These are phyloP conservation scores for Russula earlei DNA, from an alignment of 768 basidiomycete genomes.

Conservation along the genomic window DNA sequence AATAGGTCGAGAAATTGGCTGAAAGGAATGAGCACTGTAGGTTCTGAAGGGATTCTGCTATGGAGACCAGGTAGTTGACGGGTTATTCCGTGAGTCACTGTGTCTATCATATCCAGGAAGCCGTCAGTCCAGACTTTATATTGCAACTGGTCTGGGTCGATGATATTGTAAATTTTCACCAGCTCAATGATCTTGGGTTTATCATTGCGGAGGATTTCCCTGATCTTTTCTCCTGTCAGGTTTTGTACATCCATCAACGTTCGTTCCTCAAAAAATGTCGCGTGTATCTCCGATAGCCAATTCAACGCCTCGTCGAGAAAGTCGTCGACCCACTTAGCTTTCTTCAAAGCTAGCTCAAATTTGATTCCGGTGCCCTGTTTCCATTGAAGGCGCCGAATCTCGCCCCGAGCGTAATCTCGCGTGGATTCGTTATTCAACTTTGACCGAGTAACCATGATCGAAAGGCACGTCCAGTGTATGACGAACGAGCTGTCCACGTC, in stretches of 20 bases:
- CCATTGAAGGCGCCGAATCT: too few species aligned
- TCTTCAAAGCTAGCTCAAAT: not conserved
- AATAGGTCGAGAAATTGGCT: not conserved
- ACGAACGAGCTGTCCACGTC: not conserved
- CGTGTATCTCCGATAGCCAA: not conserved
- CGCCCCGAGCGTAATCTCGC: too few species aligned
- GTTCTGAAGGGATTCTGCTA: not conserved
- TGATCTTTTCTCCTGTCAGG: not conserved
- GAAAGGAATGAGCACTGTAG: not conserved
- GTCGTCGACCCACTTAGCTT: not conserved
- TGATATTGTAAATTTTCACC: not conserved
- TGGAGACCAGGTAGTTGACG: not conserved
- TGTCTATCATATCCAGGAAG: not conserved
- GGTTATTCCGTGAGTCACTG: not conserved
- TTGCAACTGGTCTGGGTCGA: too few species aligned
- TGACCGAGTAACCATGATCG: constrained; percentile 5
- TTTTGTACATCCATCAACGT: not conserved
- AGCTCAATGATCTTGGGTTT: not conserved
- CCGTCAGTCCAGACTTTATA: not conserved
- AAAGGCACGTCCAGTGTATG: constrained; percentile 13
- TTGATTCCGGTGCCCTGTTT: too few species aligned
- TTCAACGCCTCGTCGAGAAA: not conserved
- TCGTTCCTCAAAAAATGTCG: not conserved
- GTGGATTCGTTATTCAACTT: not conserved
- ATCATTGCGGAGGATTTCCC: not conserved